Evolutionary conservation across 495 filamentous ascomycete species (phyloP), one percentile per base, ranked within the genome.

Genomic region (Clohesyomyces aquaticus): DNA sequence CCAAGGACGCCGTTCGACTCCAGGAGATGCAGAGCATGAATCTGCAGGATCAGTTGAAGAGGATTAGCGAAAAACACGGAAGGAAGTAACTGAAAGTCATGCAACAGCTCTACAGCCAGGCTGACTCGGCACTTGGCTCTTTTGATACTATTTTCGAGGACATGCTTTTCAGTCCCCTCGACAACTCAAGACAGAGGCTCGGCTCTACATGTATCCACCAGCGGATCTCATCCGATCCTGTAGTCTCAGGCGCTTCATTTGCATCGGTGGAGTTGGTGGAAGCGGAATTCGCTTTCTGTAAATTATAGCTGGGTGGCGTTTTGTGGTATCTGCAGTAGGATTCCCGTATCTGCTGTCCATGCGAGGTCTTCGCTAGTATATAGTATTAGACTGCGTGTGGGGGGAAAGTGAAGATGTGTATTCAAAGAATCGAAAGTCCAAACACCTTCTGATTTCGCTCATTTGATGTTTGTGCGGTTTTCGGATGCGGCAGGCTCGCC

Each of bases 31-130:
- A 85, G 73, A 82, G 70, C 61, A 78, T 86, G 61, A 89, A 89
- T 71, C 80, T 90, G 16, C 85, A 89, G 69, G 87, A 90, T 76
- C 87, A 90, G 74, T 87, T 90, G 4, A 48, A 50, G 8, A 50
- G 57, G 21, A 66, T 66, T 26, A 32, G 55, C 2, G 56, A 61
- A 32, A 47, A 29, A 35, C 57, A 66, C 52, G 63, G 63, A 3
- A 42, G 56, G 27, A 59, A 53, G 26, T 55, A 52, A 35, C 18
- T 16, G 28, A n/a, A n/a, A n/a, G n/a, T n/a, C n/a, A n/a, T n/a
- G n/a, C n/a, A n/a, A n/a, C n/a, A n/a, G n/a, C n/a, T n/a, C n/a
- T n/a, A n/a, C n/a, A n/a, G n/a, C n/a, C n/a, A n/a, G n/a, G n/a
- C n/a, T n/a, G n/a, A n/a, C n/a, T n/a, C n/a, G n/a, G n/a, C n/a